Percentiles rank a stretch among this genome's conserved stretches.
phyloP scores from a whole-genome alignment of 129 eudicot genomes.

The Artemisia annua region DNA sequence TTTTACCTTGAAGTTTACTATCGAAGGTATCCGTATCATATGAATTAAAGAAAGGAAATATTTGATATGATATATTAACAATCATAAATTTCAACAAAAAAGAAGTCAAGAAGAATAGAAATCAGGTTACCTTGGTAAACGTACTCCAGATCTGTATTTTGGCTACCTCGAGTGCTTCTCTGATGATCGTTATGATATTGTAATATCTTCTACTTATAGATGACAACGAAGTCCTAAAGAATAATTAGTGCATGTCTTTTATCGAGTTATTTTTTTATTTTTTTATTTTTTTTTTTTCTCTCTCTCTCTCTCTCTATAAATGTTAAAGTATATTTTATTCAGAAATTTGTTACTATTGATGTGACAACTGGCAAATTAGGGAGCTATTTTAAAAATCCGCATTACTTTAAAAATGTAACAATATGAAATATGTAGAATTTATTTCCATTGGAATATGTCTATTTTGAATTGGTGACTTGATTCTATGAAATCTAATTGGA shows the following conservation, averaged over 20 bases:
- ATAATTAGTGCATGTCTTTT: conserved; percentile 2
- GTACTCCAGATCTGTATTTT: conserved; percentile 9
- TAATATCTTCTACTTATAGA: conserved; percentile 25
- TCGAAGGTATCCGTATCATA: neutral
- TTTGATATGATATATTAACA: too few species aligned
- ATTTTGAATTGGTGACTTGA: too few species aligned
- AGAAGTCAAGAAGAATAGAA: neutral
- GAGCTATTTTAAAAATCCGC: too few species aligned
- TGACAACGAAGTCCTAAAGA: conserved; percentile 26
- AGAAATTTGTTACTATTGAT: neutral
- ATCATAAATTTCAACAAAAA: neutral
- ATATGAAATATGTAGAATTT: too few species aligned
- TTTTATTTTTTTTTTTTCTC: too few species aligned
- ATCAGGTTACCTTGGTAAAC: conserved; percentile 24
- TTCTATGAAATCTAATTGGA: too few species aligned
- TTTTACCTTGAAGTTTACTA: neutral
- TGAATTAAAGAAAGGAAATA: neutral
- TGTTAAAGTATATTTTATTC: neutral
- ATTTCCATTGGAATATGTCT: too few species aligned
- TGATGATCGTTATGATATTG: neutral
- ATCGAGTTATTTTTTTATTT: neutral
- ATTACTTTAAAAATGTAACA: too few species aligned
- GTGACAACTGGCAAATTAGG: too few species aligned
- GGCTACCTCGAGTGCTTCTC: conserved; percentile 14
- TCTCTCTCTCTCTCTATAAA: too few species aligned